Evolutionary conservation across 163 green algal genomes (phyloP).

Genomic region (Coccomyxa subellipsoidea): DNA sequence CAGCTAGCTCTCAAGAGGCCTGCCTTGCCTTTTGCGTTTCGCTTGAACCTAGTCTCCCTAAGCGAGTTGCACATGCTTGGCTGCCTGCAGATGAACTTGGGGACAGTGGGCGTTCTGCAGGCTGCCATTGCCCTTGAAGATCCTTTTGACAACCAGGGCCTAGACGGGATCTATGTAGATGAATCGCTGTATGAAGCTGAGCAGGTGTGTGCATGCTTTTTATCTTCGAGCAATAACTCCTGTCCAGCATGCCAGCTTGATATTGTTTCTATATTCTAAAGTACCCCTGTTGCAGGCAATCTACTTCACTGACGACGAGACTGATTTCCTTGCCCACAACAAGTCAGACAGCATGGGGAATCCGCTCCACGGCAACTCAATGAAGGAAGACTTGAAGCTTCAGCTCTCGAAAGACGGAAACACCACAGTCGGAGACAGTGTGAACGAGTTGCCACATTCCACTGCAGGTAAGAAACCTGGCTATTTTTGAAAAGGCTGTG

Average conservation of each 20-base stretch:
- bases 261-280: background rate
- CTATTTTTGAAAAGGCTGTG: background rate
- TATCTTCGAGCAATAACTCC: background rate
- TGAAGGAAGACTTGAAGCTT: background rate
- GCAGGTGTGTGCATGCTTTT: conserved; percentile 22
- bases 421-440: background rate
- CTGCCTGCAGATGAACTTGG: conserved; percentile 36
- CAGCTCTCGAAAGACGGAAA: background rate
- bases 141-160: conserved; percentile 59
- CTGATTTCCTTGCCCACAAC: background rate
- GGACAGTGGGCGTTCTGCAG: conserved; percentile 43
- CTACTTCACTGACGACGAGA: background rate
- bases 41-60: too few species aligned
- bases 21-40: too few species aligned
- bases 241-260: background rate
- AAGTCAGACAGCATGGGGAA: background rate
- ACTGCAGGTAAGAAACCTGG: background rate
- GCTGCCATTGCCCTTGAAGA: conserved; percentile 39
- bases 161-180: conserved; percentile 57
- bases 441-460: conserved; percentile 1
- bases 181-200: conserved; percentile 51
- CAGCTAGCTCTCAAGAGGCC: too few species aligned
- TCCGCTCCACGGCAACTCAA: background rate
- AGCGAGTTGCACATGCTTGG: too few species aligned
- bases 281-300: background rate